Evolutionary conservation across 768 basidiomycete species (phyloP).

Genomic region (Pleurotus giganteus): DNA sequence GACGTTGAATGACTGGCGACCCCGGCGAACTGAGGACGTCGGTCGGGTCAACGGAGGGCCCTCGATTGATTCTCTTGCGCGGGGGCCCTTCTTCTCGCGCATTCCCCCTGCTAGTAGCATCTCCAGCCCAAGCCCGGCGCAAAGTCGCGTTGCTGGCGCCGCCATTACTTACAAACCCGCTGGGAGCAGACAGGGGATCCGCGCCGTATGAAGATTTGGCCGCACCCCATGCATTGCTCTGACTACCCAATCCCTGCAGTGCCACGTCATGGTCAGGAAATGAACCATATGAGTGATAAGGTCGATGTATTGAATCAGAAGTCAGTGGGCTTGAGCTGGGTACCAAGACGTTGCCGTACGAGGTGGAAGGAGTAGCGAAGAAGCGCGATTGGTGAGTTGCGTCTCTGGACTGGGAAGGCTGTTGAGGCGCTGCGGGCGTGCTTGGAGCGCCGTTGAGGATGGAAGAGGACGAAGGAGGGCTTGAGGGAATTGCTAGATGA

Average conservation of each 20-base stretch:
- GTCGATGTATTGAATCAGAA: slow-evolving; percentile 35
- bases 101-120: slow-evolving; percentile 34
- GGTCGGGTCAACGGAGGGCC: slow-evolving; percentile 35
- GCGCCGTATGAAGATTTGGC: slow-evolving; percentile 27
- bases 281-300: slow-evolving; percentile 38
- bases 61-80: slow-evolving; percentile 66
- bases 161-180: slow-evolving; percentile 49
- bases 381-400: slow-evolving; percentile 67
- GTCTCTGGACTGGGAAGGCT: slow-evolving; percentile 73
- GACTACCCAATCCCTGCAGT: slow-evolving; percentile 30
- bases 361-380: slow-evolving; percentile 45
- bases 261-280: slow-evolving; percentile 41
- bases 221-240: slow-evolving; percentile 34
- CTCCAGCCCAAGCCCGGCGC: slow-evolving; percentile 42
- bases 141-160: slow-evolving; percentile 49
- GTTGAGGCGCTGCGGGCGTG: slow-evolving; percentile 29
- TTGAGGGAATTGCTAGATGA: slow-evolving; percentile 18
- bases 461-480: slow-evolving; percentile 25
- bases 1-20: slow-evolving; percentile 59
- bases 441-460: slow-evolving; percentile 18
- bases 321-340: slow-evolving; percentile 71
- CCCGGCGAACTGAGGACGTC: slow-evolving; percentile 44
- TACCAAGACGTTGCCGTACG: slow-evolving; percentile 62
- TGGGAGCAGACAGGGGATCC: slow-evolving; percentile 61
- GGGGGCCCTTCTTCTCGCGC: slow-evolving; percentile 63